Percentiles rank a stretch among this genome's conserved stretches.
Conservation (phyloP, 768 basidiomycete genomes). For the Tulasnella sp. region DNA sequence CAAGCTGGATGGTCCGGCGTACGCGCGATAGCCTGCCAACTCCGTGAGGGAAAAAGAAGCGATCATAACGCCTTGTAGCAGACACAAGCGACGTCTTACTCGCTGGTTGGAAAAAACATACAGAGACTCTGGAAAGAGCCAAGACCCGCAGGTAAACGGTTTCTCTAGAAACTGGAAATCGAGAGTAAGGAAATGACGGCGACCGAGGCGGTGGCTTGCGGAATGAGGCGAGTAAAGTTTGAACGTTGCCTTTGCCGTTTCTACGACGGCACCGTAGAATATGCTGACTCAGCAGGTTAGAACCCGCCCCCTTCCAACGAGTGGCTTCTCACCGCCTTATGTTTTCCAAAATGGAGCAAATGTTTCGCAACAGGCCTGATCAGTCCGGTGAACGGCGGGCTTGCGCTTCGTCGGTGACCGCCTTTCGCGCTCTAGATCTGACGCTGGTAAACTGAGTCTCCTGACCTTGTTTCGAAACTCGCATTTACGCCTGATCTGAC, state of each 20-base stretch:
- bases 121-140: background rate
- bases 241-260: background rate
- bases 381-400: too few relatives aligned
- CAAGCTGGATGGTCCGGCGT: conserved; percentile 26
- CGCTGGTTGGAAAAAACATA: background rate
- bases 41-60: conserved; percentile 32
- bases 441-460: background rate
- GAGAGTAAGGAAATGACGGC: background rate
- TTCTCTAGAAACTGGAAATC: background rate
- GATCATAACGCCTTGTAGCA: conserved; percentile 14
- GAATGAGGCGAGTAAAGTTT: background rate
- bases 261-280: background rate
- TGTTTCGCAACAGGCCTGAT: too few relatives aligned
- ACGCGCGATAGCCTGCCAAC: too few relatives aligned
- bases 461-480: background rate
- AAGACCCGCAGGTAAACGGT: background rate
- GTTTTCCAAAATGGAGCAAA: too few relatives aligned
- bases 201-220: background rate
- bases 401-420: too few relatives aligned
- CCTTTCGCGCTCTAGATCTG: too few relatives aligned
- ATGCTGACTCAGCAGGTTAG: background rate
- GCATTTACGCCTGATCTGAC: background rate
- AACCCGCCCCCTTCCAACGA: too few relatives aligned
- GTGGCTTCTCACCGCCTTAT: too few relatives aligned
- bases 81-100: too few relatives aligned